A percentile compares a stretch with the other conserved stretches of the same genome.
Conservation (phyloP, 768 basidiomycete species). For the Mycena belliarum region DNA sequence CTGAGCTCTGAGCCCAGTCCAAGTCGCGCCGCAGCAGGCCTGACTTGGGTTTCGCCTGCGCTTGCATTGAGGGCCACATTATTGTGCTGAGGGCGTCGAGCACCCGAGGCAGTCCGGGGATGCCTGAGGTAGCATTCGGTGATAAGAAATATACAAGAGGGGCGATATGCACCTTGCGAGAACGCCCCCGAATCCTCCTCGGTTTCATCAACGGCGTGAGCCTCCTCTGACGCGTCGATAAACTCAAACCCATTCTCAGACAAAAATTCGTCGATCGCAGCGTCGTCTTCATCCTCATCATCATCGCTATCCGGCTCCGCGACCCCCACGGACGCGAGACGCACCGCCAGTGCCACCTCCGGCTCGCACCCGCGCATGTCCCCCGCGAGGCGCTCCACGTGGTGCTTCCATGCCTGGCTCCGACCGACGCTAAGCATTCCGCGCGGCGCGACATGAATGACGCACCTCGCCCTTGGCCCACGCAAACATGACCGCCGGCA, state of each 20-base stretch:
- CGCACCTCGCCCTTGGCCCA: conserved; percentile 70
- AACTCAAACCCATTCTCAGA: conserved; percentile 78
- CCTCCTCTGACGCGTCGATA: conserved; percentile 50
- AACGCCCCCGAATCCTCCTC: conserved; percentile 19
- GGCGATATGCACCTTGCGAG: conserved; percentile 24
- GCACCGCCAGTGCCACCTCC: conserved; percentile 74
- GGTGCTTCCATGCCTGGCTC: conserved; percentile 59
- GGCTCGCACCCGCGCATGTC: conserved; percentile 54
- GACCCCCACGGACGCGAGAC: conserved; percentile 35
- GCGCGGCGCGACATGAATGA: background rate
- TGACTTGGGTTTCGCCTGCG: conserved; percentile 27
- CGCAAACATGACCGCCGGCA: conserved; percentile 75
- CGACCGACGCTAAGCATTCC: background rate
- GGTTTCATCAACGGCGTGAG: background rate
- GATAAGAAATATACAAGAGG: background rate
- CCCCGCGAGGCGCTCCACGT: conserved; percentile 50
- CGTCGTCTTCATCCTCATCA: conserved; percentile 43
- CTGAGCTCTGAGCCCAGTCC: conserved; percentile 44
- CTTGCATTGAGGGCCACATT: conserved; percentile 84
- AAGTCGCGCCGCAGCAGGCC: conserved; percentile 33
- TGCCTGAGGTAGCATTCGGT: conserved; percentile 32
- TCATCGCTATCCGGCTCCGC: conserved; percentile 23
- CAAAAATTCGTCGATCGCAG: conserved; percentile 64
- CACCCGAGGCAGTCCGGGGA: conserved; percentile 63
- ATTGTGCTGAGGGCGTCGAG: conserved; percentile 81